phyloP scores from a whole-genome alignment of 768 basidiomycete species.

The Suillus discolor region DNA sequence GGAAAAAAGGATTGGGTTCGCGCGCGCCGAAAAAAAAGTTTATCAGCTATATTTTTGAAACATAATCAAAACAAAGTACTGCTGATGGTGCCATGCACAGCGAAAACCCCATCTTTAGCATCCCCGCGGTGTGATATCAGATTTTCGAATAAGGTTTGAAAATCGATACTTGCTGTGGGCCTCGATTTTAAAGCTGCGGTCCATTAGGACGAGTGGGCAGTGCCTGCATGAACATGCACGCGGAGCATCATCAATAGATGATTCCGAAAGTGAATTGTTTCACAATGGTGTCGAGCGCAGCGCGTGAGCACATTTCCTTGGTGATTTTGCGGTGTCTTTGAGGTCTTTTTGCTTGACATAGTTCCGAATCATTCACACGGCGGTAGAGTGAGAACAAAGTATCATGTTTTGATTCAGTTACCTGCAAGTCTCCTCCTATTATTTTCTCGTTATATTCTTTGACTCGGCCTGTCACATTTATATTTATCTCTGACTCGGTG shows the following conservation, averaged over 20 bases:
- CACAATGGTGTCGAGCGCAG: too few species aligned
- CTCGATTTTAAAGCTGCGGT: background rate
- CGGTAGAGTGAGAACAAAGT: too few species aligned
- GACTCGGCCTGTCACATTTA: background rate
- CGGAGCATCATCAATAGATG: background rate
- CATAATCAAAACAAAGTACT: background rate
- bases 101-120: background rate
- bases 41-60: background rate
- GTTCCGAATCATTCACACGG: background rate
- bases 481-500: background rate
- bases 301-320: background rate
- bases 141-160: background rate
- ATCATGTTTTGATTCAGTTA: background rate
- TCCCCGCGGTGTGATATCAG: background rate
- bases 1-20: background rate
- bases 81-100: background rate
- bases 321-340: background rate
- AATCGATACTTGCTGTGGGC: background rate
- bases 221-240: background rate
- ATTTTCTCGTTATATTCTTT: background rate
- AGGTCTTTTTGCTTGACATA: background rate
- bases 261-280: background rate
- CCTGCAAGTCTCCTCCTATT: background rate
- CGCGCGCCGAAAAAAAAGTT: background rate
- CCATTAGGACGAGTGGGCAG: background rate